Base-by-base conservation (phyloP, 371 early-diverging fungal species). In the Coemansia sp. region DNA sequence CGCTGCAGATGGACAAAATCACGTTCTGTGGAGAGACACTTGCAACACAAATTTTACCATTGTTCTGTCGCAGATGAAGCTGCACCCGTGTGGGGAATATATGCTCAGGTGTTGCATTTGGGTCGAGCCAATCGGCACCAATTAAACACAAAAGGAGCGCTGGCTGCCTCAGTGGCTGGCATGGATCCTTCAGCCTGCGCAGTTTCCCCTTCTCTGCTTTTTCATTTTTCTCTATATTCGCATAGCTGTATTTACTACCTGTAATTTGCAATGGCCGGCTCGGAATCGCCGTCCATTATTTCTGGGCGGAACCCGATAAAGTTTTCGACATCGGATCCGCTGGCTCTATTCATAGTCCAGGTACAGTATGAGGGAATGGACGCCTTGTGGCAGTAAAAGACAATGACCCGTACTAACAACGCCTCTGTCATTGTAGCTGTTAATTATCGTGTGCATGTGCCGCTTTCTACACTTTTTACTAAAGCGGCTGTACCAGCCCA, bases 291-390 rank as follows among this genome's bases (percentile, higher is more conserved):
- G 7, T 89, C 90, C 56, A 83, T 90, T 16, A 84, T 91, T 64
- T 73, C 88, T 14, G 90, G 91, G 23, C 48, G 82, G 44, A 86
- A 89, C 66, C 92, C 92, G 18, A 72, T 87, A 2, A 59, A 30
- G 5, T 83, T 82, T 61, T 87, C 85, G 67, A 25, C 82, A 1
- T 37, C 65, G 3, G 75, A 89, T 62, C 90, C 92, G 5, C 68
- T 90, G 59, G 74, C 84, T 0, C 79, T 91, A 47, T 90, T 91
- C 73, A 85, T 91, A 16, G 84, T 91, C 64, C 91, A 63, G 59
- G 59, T 58, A 58, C 37, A 11, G 18, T 55, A 33, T 33, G 33
- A 33, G 33, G 33, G 2, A 9, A 33, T 9, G 9, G 2, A 9
- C 33, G 33, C 33, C 33, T 9, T 33, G 9, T 9, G 33, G 9